phyloP scores from a whole-genome alignment of 1,284 basidiomycete genomes.

The Austropuccinia psidii region DNA sequence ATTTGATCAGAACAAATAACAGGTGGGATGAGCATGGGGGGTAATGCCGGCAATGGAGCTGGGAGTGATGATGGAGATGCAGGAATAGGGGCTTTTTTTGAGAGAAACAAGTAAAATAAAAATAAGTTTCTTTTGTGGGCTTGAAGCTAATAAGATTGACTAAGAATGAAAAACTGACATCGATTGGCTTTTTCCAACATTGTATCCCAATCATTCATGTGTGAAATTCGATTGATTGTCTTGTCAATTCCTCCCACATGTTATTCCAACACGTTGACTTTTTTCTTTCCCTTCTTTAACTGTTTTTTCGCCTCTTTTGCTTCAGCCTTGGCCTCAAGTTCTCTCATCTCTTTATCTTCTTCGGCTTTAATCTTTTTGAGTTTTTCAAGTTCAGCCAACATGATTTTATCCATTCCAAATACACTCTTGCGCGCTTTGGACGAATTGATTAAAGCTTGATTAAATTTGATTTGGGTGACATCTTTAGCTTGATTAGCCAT shows the following conservation, averaged over 20 bases:
- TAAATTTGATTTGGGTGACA: conserved; percentile 9
- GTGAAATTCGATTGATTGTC: neutral
- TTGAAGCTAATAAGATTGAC: neutral
- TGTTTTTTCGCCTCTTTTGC: conserved; percentile 22
- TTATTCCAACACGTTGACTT: neutral
- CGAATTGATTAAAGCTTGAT: conserved; percentile 19
- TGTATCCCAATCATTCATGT: conserved; percentile 25
- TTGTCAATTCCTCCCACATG: neutral
- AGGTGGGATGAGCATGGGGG: too few relatives aligned
- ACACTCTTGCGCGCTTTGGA: conserved; percentile 29
- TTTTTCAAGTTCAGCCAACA: conserved; percentile 31
- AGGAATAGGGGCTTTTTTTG: neutral
- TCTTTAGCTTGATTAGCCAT: conserved; percentile 22
- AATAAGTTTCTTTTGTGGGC: neutral
- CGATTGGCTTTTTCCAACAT: conserved; percentile 1
- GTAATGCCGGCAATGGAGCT: conserved; percentile 12
- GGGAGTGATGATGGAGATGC: neutral
- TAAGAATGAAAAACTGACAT: conserved; percentile 9
- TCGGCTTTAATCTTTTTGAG: conserved; percentile 30
- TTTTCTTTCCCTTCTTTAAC: conserved; percentile 23
- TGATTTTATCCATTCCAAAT: conserved; percentile 34
- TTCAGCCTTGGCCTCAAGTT: conserved; percentile 22
- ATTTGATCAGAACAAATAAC: neutral
- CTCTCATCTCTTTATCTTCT: conserved; percentile 25
- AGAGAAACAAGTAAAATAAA: neutral